These are phyloP conservation scores for Citrus sinensis DNA, from an alignment of 345 rosid species.

Conservation along the genomic window DNA sequence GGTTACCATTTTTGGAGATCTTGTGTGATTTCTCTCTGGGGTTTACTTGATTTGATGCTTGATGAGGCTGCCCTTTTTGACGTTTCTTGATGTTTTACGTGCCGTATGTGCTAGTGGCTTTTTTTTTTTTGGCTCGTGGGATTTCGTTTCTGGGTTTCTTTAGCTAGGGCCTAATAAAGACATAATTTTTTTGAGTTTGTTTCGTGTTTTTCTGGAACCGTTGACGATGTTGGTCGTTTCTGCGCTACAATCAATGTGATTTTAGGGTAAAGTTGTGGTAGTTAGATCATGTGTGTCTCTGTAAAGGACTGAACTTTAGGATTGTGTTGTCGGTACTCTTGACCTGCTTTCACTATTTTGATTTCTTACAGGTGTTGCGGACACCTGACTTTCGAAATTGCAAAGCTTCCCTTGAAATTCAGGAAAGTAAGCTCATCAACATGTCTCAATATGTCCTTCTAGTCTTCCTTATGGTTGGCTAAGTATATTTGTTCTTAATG, in stretches of 20 bases:
- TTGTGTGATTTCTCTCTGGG: not conserved
- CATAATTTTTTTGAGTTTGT: not conserved
- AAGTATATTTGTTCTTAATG: not conserved
- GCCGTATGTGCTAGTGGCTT: not conserved
- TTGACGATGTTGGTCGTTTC: not conserved
- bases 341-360: not conserved
- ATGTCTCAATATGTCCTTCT: not conserved
- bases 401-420: slow-evolving; percentile 62
- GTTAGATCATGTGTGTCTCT: not conserved
- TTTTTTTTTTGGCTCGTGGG: not conserved
- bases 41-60: not conserved
- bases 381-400: slow-evolving; percentile 65
- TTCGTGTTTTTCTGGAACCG: not conserved
- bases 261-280: not conserved
- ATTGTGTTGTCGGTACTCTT: not conserved
- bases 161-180: not conserved
- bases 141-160: slow-evolving; percentile 11
- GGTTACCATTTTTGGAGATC: not conserved
- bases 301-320: not conserved
- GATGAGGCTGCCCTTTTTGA: not conserved
- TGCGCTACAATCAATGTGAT: not conserved
- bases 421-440: slow-evolving; percentile 51
- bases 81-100: not conserved
- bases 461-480: not conserved
- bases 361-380: slow-evolving; percentile 46